phyloP scores from a whole-genome alignment of 371 early-diverging fungal genomes.

The Haplosporangium sp. region DNA sequence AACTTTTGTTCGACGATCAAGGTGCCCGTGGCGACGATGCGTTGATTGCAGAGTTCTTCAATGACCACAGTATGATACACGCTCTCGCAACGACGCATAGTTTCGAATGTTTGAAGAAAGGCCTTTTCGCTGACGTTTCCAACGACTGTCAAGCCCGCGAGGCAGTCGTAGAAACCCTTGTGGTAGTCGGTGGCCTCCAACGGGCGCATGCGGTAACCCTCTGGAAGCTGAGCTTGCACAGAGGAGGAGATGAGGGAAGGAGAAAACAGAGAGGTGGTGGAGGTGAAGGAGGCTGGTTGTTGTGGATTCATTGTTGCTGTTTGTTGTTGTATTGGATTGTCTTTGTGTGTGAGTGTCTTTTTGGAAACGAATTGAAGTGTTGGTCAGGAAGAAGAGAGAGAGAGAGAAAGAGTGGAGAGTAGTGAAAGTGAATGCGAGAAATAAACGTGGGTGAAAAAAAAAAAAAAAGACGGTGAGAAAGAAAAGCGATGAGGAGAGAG shows the following conservation, averaged over 20 bases:
- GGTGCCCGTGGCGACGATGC: constrained; percentile 94
- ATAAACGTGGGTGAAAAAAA: not conserved
- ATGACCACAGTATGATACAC: constrained; percentile 89
- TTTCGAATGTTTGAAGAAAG: constrained; percentile 46
- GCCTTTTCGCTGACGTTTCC: constrained; percentile 55
- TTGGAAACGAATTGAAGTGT: not conserved
- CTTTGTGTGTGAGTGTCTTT: not conserved
- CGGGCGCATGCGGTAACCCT: constrained; percentile 86
- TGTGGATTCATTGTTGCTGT: constrained; percentile 36
- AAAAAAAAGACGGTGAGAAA: not conserved
- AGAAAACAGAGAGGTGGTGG: constrained; percentile 75
- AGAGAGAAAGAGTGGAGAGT: not conserved
- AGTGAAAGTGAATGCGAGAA: not conserved
- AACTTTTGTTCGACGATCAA: constrained; percentile 97
- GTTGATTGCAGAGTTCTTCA: constrained; percentile 65
- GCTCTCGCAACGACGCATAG: constrained; percentile 45
- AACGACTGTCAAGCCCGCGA: constrained; percentile 60
- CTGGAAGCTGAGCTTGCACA: constrained; percentile 78
- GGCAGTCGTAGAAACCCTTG: constrained; percentile 63
- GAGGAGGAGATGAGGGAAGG: constrained; percentile 77
- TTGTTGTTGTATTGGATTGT: not conserved
- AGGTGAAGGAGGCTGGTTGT: no score
- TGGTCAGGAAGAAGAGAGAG: not conserved
- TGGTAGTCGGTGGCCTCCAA: constrained; percentile 87
- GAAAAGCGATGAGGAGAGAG: not conserved